A percentile compares a stretch with the other conserved stretches of the same genome.
Conservation (phyloP, 2,329 filamentous ascomycete genomes). For the Biscogniauxia sp. region DNA sequence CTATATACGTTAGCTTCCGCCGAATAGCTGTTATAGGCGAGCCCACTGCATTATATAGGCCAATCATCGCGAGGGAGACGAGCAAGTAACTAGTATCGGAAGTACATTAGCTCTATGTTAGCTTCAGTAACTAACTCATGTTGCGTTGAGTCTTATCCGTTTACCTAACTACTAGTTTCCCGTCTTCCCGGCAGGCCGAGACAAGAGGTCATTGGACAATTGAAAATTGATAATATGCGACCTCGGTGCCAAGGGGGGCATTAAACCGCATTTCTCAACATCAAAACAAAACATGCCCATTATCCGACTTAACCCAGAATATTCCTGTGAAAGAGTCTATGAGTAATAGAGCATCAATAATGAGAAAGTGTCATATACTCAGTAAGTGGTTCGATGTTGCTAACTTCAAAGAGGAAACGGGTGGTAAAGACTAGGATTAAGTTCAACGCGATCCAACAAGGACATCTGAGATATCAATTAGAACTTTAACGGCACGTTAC, state of each 20-base stretch:
- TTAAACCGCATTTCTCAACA: constrained; percentile 11
- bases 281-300: constrained; percentile 15
- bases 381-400: background rate
- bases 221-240: constrained; percentile 10
- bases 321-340: constrained; percentile 17
- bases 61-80: constrained; percentile 13
- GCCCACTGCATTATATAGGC: constrained; percentile 25
- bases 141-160: constrained; percentile 3
- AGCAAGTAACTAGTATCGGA: constrained; percentile 7
- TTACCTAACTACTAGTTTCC: constrained; percentile 8
- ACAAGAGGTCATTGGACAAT: constrained; percentile 9
- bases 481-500: background rate
- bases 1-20: constrained; percentile 13
- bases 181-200: constrained; percentile 1
- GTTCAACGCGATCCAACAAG: background rate
- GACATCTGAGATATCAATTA: background rate
- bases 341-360: background rate
- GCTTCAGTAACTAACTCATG: background rate
- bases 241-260: constrained; percentile 4
- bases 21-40: constrained; percentile 26
- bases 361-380: background rate
- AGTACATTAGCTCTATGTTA: background rate
- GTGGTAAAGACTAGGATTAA: background rate
- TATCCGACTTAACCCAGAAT: constrained; percentile 18
- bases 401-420: background rate